phyloP scores from a whole-genome alignment of 257 asterid genomes.

The Jacaranda mimosifolia region DNA sequence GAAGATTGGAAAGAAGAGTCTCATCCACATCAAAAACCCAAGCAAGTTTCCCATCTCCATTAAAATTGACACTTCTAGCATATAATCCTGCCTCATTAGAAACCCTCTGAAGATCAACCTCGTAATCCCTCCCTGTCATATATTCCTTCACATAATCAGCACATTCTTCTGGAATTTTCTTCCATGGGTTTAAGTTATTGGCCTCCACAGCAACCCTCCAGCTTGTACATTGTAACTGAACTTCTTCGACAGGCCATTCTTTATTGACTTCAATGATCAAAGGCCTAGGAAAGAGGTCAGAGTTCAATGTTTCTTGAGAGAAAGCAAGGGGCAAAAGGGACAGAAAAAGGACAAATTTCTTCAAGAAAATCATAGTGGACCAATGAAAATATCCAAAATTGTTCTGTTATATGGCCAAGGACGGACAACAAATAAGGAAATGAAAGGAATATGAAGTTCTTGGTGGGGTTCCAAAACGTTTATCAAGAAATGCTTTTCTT shows the following conservation, averaged over 20 bases:
- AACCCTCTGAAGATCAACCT: slow-evolving; percentile 63
- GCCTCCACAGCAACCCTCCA: slow-evolving; percentile 94
- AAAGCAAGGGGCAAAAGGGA: slow-evolving; percentile 45
- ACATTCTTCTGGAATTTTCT: slow-evolving; percentile 68
- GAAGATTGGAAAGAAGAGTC: slow-evolving; percentile 86
- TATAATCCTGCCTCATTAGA: slow-evolving; percentile 56
- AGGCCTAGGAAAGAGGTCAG: slow-evolving; percentile 24
- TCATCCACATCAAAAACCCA: slow-evolving; percentile 94
- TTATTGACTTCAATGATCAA: slow-evolving; percentile 44
- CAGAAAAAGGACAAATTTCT: slow-evolving; percentile 39
- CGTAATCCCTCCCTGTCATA: slow-evolving; percentile 57
- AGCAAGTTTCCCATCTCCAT: slow-evolving; percentile 58
- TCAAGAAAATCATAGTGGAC: slow-evolving; percentile 44
- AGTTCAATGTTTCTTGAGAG: slow-evolving; percentile 36
- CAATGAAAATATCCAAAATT: slow-evolving; percentile 14
- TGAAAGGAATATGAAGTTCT: not conserved
- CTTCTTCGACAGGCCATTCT: slow-evolving; percentile 39
- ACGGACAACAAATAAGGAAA: not conserved
- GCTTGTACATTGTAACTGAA: slow-evolving; percentile 60
- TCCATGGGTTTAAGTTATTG: slow-evolving; percentile 81
- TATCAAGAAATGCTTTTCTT: slow-evolving; percentile 44
- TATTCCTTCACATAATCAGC: slow-evolving; percentile 71
- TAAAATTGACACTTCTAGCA: slow-evolving; percentile 57
- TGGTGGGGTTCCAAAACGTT: slow-evolving; percentile 15
- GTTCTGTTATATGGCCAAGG: not conserved